Evolutionary conservation across 1,284 basidiomycete species (phyloP), one percentile per base, ranked within the genome.

Genomic region (Austropuccinia psidii): DNA sequence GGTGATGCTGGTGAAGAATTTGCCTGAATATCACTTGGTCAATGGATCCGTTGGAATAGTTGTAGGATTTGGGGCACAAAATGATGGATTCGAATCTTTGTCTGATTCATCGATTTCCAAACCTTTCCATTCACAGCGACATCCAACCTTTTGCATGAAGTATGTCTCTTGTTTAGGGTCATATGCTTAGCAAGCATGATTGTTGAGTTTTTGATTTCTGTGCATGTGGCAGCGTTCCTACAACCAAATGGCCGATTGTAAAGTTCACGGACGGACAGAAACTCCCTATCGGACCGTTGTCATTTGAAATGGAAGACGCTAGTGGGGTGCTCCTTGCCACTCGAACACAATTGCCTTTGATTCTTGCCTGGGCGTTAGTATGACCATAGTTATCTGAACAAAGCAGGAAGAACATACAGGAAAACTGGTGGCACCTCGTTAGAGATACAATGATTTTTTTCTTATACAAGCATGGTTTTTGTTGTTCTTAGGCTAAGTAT

Each of bases 401-500:
- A n/a, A n/a, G n/a, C n/a, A n/a, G n/a, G n/a, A n/a, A n/a, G n/a
- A n/a, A n/a, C n/a, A n/a, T n/a, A n/a, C n/a, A n/a, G n/a, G n/a
- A n/a, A n/a, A n/a, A n/a, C n/a, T n/a, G n/a, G n/a, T n/a, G n/a
- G n/a, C n/a, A n/a, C n/a, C n/a, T n/a, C n/a, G n/a, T n/a, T 13
- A 8, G 13, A 19, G 6, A 35, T 11, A 9, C 17, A 37, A 41
- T 37, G 39, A 1, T 37, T 39, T 27, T 41, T 41, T 24, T 45
- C 33, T 17, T 24, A 13, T 21, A 73, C 86, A 89, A 81, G 93
- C 1, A 91, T 90, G 0, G 82, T 94, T 39, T 91, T 93, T 74
- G 85, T 93, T n/a, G 86, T 90, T 0, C 93, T 90, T 91, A 91
- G 91, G 0, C 90, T 92, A 88, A 92, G 90, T 66, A 96, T 96